Evolutionary conservation across 805 yeast genomes (phyloP), one percentile per base, ranked within the genome.

Genomic region (Yarrowia hollandica): DNA sequence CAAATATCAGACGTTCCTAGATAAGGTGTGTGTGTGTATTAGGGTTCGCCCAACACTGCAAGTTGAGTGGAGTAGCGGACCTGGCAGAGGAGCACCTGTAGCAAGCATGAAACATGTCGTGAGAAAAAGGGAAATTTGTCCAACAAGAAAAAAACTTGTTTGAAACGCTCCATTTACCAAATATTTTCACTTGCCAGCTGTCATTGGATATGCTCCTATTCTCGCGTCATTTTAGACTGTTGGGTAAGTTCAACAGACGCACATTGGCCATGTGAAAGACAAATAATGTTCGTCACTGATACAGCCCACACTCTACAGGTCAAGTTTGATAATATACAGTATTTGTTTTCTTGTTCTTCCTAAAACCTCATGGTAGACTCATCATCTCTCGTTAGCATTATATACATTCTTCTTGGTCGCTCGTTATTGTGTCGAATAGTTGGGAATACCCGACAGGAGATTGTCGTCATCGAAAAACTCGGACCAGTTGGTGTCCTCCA

Each of bases 391-490:
- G 48, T 41, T 41, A 41, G 48, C 48, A 12, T 25, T 41, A 41
- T 41, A 41, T 41, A 41, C 48, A 41, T 26, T 25, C 22, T 9
- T 35, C n/a, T 26, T n/a, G n/a, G n/a, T n/a, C n/a, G n/a, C n/a
- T n/a, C n/a, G n/a, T n/a, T n/a, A 41, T 33, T 41, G 48, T 15
- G 12, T 11, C 15, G 58, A 35, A 22, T 52, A 52, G 26, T 35
- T 35, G n/a, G 31, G 58, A 12, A 52, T 52, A 18, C 58, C 58
- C 3, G 58, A 52, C 23, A 52, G 12, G 14, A 52, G 26, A 11
- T 35, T 25, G 19, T 52, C 58, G 44, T 52, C 58, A 18, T 52
- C 58, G 18, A 52, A 52, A 16, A 52, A 52, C 26, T 52, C 58
- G 19, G 44, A 35, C 58, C 58, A 52, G 33, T 35, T 52, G 5